A percentile compares a stretch with the other conserved stretches of the same genome.
These are phyloP conservation scores for Xenosphaeropsis pyriputrescens DNA, from an alignment of 2,329 filamentous ascomycete genomes.

Conservation along the genomic window DNA sequence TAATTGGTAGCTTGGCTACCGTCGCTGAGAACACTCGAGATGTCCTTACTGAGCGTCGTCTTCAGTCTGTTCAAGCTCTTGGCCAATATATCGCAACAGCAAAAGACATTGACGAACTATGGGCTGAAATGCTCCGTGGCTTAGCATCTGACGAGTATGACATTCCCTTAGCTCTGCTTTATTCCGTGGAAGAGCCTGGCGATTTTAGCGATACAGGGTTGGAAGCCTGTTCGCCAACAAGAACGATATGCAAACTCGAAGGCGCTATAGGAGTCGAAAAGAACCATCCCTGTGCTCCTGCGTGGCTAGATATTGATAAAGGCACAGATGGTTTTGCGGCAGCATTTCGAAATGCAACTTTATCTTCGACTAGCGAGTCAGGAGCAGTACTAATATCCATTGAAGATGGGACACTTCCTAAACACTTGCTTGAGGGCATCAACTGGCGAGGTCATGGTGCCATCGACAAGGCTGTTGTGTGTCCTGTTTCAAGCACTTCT, in stretches of 20 bases:
- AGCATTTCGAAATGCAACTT: neutral
- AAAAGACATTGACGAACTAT: conserved; percentile 18
- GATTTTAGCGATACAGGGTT: conserved; percentile 43
- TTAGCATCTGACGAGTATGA: conserved; percentile 14
- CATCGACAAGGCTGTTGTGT: conserved; percentile 49
- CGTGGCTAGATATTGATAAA: conserved; percentile 31
- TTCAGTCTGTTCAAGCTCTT: conserved; percentile 20
- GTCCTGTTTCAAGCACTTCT: conserved; percentile 50
- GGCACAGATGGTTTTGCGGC: conserved; percentile 40
- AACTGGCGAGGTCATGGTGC: conserved; percentile 49
- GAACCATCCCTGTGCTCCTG: conserved; percentile 4
- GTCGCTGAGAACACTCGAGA: conserved; percentile 20
- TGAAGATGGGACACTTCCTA: conserved; percentile 35
- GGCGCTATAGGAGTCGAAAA: conserved; percentile 4
- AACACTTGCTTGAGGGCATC: conserved; percentile 39
- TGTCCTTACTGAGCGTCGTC: conserved; percentile 19
- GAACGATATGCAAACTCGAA: conserved; percentile 31
- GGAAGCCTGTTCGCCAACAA: conserved; percentile 6
- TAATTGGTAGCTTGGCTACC: conserved; percentile 19
- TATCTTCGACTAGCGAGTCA: too few relatives aligned
- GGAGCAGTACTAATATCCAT: too few relatives aligned
- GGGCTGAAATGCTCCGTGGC: conserved; percentile 11
- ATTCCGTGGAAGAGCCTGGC: conserved; percentile 26
- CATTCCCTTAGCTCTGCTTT: conserved; percentile 16
- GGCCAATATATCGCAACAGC: conserved; percentile 15